Base-by-base conservation (phyloP, 768 basidiomycete genomes). In the Cystofilobasidium macerans region DNA sequence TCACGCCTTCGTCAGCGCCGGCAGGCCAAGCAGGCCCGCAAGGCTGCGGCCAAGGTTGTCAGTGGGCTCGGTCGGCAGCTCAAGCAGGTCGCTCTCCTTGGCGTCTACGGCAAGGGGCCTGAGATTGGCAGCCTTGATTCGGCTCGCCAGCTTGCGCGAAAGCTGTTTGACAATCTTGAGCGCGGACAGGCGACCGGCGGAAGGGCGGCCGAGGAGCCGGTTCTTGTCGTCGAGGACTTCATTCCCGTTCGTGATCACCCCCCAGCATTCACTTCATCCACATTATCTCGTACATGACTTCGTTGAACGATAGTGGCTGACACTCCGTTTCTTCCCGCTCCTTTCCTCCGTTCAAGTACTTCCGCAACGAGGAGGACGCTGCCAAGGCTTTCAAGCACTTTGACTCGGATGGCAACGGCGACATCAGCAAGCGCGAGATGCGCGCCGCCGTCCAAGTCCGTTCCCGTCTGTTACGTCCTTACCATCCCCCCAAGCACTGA, bases 321-420 rank as follows among this genome's bases (percentile, higher is more conserved):
- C n/a, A n/a, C n/a, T n/a, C n/a, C n/a, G n/a, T n/a, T n/a, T n/a
- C n/a, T n/a, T n/a, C n/a, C n/a, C n/a, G n/a, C n/a, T n/a, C n/a
- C n/a, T n/a, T n/a, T n/a, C n/a, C n/a, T n/a, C n/a, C n/a, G n/a
- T n/a, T n/a, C 3, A 30, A 67, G 0, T 89, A 88, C 73, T 89
- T 89, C 75, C 81, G 79, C 45, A 80, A 82, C 0, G 82, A 82
- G 35, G 77, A 81, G n/a, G 87, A 89, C 71, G 87, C 87, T 36
- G 85, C 86, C 69, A 73, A 81, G 77, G 54, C 63, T 42, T 89
- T 88, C 69, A 69, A 87, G 8, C 58, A 66, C 57, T 88, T 88
- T 68, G 87, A 89, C 72, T 86, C 84, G 72, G 87, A 88, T 73
- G 84, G 81, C n/a, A 89, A 89, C 71, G 88, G 87, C 13, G 87